phyloP scores from a whole-genome alignment of 495 filamentous ascomycete species.

The Penicillium verhagenii region DNA sequence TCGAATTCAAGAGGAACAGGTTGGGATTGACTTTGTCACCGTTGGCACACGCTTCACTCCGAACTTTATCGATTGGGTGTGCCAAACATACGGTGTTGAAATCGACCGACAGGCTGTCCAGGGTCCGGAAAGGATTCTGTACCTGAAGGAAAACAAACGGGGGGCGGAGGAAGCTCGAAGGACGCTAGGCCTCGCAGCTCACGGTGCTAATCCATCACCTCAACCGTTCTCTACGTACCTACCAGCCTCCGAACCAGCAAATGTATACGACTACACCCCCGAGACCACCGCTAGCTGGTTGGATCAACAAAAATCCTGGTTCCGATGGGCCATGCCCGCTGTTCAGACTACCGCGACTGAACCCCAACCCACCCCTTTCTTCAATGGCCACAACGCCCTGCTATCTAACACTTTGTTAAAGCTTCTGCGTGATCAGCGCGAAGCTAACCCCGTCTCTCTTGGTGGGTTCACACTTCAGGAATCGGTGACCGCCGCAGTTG shows the following conservation, averaged over 20 bases:
- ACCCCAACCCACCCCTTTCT: conserved; percentile 21
- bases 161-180: conserved; percentile 37
- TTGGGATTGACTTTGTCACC: conserved; percentile 21
- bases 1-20: conserved; percentile 32
- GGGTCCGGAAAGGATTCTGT: conserved; percentile 22
- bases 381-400: conserved; percentile 32
- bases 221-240: conserved; percentile 41
- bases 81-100: conserved; percentile 27
- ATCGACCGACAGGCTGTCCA: conserved; percentile 21
- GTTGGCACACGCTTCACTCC: conserved; percentile 9
- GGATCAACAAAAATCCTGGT: conserved; percentile 38
- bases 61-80: conserved; percentile 37
- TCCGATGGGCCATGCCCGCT: conserved; percentile 39
- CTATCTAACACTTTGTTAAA: conserved; percentile 39
- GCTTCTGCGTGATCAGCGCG: conserved; percentile 23
- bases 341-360: conserved; percentile 14
- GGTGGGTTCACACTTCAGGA: conserved; percentile 22
- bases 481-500: conserved; percentile 39
- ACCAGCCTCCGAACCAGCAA: conserved; percentile 25
- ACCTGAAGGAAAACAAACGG: conserved; percentile 34
- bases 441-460: neutral
- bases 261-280: conserved; percentile 20
- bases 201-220: conserved; percentile 13
- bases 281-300: conserved; percentile 28
- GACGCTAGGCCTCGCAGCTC: conserved; percentile 33